Conservation (phyloP, 768 basidiomycete genomes). For the Boletus speciosus region DNA sequence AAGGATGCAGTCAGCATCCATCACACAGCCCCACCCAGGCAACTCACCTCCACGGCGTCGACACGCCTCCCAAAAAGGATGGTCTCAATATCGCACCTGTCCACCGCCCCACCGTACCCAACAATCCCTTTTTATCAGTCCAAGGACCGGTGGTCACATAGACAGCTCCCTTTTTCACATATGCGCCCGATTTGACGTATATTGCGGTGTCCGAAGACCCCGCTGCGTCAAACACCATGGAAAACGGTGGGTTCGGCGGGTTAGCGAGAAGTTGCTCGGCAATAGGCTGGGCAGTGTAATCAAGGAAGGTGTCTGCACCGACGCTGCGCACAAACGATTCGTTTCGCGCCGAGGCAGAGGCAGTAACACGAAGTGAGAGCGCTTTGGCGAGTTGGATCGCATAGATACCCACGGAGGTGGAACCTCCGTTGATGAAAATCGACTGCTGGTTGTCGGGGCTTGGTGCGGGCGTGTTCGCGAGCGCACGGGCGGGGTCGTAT, state of each 20-base stretch:
- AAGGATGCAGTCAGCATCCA: not conserved
- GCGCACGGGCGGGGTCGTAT: constrained; percentile 39
- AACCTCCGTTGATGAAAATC: constrained; percentile 70
- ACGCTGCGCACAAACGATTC: constrained; percentile 51
- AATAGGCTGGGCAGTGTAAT: constrained; percentile 55
- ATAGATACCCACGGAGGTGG: constrained; percentile 62
- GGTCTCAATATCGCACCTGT: constrained; percentile 30
- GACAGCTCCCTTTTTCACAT: constrained; percentile 33
- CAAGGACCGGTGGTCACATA: constrained; percentile 54
- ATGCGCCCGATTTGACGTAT: constrained; percentile 23
- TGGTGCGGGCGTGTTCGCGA: not conserved
- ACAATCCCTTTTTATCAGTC: constrained; percentile 29
- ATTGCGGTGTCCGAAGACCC: constrained; percentile 47
- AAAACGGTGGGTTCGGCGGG: constrained; percentile 49
- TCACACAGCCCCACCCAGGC: not conserved
- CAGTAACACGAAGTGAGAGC: constrained; percentile 53
- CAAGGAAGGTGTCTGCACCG: constrained; percentile 70
- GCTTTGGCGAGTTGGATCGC: constrained; percentile 74
- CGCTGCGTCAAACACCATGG: constrained; percentile 59
- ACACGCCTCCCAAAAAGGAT: constrained; percentile 50
- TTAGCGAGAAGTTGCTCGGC: constrained; percentile 42
- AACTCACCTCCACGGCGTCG: constrained; percentile 45
- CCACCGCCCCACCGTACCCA: constrained; percentile 1
- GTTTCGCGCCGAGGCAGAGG: constrained; percentile 59
- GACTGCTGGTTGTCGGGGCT: constrained; percentile 36